Base-by-base conservation (phyloP, 768 basidiomycete genomes). In the Suillus weaverae region DNA sequence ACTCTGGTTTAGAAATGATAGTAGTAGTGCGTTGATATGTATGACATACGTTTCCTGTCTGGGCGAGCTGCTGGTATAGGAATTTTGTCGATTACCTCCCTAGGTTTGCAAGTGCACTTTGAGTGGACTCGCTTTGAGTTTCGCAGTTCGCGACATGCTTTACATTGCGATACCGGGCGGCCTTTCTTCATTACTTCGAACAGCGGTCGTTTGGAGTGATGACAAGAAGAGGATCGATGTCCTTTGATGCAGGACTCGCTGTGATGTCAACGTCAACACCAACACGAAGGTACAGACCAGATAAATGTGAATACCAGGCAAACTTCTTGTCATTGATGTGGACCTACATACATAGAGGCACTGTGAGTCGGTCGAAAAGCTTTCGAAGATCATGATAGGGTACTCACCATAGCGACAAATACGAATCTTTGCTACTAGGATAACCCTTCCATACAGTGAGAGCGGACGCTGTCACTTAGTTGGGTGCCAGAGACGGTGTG, bases 201-300 rank as follows among this genome's bases (percentile, higher is more conserved):
- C n/a, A 97, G 81, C 5, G 94, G 94, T 22, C 95, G 83, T 69
- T 94, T 92, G 36, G 87, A 87, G 73, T 97, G 95, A 56, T 85
- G 85, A 75, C 95, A 97, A 16, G 87, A 87, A 3, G 94, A 94
- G 14, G 95, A 95, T 61, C 95, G 88, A 72, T 97, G 95, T 0
- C 95, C 95, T 78, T 95, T 95, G 74, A 96, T 95, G 77, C 95
- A 97, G 14, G 93, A 90, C 80, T 91, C 91, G 76, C 95, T 95
- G 70, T 26, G 39, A 41, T 59, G 46, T 20, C 38, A 26, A 60
- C 43, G 67, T 70, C 32, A 75, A 67, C 41, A 67, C 60, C 64
- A 56, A 20, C 13, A 43, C 32, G 30, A 38, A 36, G 67, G 9
- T 54, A 43, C 39, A 35, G 26, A 50, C 46, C 39, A 33, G 46